Conservation (phyloP, 768 basidiomycete species). For the Dendrothele bispora region DNA sequence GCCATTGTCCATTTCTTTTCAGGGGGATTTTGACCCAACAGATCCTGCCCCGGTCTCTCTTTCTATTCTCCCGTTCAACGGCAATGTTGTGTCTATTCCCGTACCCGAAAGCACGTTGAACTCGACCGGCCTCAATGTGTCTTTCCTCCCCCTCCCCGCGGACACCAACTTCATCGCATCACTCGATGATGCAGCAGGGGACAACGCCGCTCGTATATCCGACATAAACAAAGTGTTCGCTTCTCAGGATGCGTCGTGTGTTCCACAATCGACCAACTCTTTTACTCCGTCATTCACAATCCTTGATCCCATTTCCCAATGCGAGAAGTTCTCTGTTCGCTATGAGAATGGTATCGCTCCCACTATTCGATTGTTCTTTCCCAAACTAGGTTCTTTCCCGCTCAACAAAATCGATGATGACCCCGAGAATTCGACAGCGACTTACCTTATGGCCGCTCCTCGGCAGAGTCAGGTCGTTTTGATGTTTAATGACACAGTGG, state of each 20-base stretch:
- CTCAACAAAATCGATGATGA: constrained; percentile 20
- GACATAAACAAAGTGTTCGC: constrained; percentile 43
- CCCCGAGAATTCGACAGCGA: constrained; percentile 20
- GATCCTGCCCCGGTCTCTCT: constrained; percentile 41
- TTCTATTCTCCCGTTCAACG: constrained; percentile 54
- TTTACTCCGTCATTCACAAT: constrained; percentile 31
- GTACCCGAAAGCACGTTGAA: constrained; percentile 37
- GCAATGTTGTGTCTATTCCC: constrained; percentile 47
- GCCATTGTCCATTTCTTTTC: constrained; percentile 45
- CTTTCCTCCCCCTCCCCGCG: constrained; percentile 51
- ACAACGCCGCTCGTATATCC: constrained; percentile 41
- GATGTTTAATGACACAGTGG: constrained; percentile 37
- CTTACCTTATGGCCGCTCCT: constrained; percentile 33
- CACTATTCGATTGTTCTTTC: constrained; percentile 38
- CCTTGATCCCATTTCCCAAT: constrained; percentile 39
- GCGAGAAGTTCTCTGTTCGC: constrained; percentile 44
- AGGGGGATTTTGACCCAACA: constrained; percentile 33
- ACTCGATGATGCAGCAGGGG: constrained; percentile 46
- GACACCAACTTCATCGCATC: constrained; percentile 55
- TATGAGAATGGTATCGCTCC: constrained; percentile 38
- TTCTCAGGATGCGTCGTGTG: constrained; percentile 44
- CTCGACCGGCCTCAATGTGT: constrained; percentile 41
- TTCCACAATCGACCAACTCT: constrained; percentile 21
- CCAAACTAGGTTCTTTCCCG: constrained; percentile 28
- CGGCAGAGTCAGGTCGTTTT: constrained; percentile 41